Evolutionary conservation across 2,329 filamentous ascomycete species (phyloP), one percentile per base, ranked within the genome.

Genomic region (Blastomyces emzantsi): DNA sequence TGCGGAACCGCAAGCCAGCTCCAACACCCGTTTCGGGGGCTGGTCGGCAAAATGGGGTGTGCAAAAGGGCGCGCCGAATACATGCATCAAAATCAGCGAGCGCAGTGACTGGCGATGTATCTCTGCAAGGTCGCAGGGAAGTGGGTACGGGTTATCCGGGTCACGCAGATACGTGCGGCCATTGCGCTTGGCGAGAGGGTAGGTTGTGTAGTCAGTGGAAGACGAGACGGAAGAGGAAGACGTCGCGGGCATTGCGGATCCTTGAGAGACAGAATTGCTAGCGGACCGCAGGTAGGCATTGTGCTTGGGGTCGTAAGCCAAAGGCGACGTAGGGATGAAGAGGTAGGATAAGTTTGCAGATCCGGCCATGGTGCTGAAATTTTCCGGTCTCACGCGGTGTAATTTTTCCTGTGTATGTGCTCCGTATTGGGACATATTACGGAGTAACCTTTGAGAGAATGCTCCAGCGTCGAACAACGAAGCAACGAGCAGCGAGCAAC

Each of bases 61-160:
- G 75, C 89, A 92, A 63, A 94, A 83, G 0, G 91, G 89, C 13
- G 86, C 86, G 55, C 91, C 90, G 70, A 94, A 92, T 43, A 96
- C 84, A 71, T 90, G 87, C 68, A 90, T 88, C 61, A 92, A 81
- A 66, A 96, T 83, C 68, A 96, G 82, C 0, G 92, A 95, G 65
- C 90, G 86, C 63, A 97, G 80, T 58, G 87, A 92, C 76, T 97
- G 92, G 64, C 92, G 85, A 76, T 96, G 91, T 59, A 96, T 83
- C 77, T 97, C 92, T 51, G 87, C 81, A 51, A 96, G 83, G 77
- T 97, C 93, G 77, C 89, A 88, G 49, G 93, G 93, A 1, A 97
- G 81, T n/a, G 91, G 91, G 70, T 97, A 97, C 8, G 85, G 78
- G 39, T 90, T 78, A 1, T 83, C 81, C 9, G 83, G 79, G 71